Percentiles rank a stretch among this genome's conserved stretches.
Evolutionary conservation across 1,284 basidiomycete genomes (phyloP).

Genomic region (Malassezia caprae): DNA sequence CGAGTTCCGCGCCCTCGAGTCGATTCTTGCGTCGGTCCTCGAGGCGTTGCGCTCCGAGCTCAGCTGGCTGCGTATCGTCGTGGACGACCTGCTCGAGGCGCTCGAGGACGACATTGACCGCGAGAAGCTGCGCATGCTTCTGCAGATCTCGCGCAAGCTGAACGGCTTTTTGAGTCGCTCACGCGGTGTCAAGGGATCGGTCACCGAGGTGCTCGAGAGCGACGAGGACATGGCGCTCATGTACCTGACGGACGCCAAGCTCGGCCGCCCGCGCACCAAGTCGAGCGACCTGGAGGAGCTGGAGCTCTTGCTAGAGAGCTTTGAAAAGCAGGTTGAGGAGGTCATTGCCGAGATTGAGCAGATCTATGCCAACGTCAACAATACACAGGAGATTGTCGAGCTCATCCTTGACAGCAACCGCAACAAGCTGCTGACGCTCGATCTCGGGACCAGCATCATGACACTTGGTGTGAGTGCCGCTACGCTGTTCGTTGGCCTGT

Average conservation of each 20-base stretch:
- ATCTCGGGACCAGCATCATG: constrained; percentile 81
- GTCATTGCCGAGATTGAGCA: constrained; percentile 32
- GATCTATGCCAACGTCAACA: constrained; percentile 57
- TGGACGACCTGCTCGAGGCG: constrained; percentile 24
- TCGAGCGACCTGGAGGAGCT: constrained; percentile 57
- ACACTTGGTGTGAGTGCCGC: constrained; percentile 87
- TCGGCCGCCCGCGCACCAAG: constrained; percentile 13
- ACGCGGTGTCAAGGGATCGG: constrained; percentile 29
- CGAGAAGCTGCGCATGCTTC: constrained; percentile 32
- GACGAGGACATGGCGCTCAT: constrained; percentile 65
- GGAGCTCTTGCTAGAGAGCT: constrained; percentile 82
- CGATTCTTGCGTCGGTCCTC: constrained; percentile 33
- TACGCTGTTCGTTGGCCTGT: constrained; percentile 79
- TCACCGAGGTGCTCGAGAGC: constrained; percentile 34
- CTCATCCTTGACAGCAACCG: constrained; percentile 92
- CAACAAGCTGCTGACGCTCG: constrained; percentile 79
- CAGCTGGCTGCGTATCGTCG: constrained; percentile 26
- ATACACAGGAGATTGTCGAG: constrained; percentile 94
- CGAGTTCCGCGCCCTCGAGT: constrained; percentile 40
- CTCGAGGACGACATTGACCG: constrained; percentile 40
- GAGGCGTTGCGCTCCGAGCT: constrained; percentile 38
- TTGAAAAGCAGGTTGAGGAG: constrained; percentile 60
- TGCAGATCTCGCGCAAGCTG: constrained; percentile 35
- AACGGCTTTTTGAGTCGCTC: constrained; percentile 27
- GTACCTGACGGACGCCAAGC: constrained; percentile 56